phyloP scores from a whole-genome alignment of 2,329 filamentous ascomycete genomes.

The Tolypocladium endophyticum region DNA sequence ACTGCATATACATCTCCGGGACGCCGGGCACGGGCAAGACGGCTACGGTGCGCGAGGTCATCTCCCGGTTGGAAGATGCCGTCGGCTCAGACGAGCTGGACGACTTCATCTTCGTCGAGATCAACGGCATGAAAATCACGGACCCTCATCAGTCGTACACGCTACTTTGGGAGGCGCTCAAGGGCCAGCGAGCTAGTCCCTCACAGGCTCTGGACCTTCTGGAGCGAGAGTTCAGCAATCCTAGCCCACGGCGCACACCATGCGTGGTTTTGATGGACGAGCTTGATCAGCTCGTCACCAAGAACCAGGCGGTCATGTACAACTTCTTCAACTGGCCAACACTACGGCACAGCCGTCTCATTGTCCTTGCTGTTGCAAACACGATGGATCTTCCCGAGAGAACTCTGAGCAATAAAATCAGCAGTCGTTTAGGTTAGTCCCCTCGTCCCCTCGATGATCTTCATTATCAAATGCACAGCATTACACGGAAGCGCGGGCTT shows the following conservation, averaged over 20 bases:
- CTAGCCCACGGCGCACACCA: slow-evolving; percentile 80
- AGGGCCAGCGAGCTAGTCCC: slow-evolving; percentile 84
- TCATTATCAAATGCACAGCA: not conserved
- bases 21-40: slow-evolving; percentile 97
- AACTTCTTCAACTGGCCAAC: slow-evolving; percentile 99
- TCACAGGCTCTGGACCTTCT: slow-evolving; percentile 84
- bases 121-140: slow-evolving; percentile 99
- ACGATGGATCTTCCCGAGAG: slow-evolving; percentile 97
- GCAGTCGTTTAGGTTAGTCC: slow-evolving; percentile 60
- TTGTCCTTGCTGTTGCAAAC: slow-evolving; percentile 94
- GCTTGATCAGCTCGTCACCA: slow-evolving; percentile 92
- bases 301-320: slow-evolving; percentile 99
- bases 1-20: slow-evolving; percentile 98
- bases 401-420: slow-evolving; percentile 97
- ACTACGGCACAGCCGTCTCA: slow-evolving; percentile 79
- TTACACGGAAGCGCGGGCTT: not conserved
- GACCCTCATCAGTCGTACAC: slow-evolving; percentile 96
- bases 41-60: slow-evolving; percentile 90
- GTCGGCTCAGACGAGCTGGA: slow-evolving; percentile 87
- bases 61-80: slow-evolving; percentile 77
- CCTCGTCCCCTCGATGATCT: not conserved
- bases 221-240: slow-evolving; percentile 85
- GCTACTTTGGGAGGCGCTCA: slow-evolving; percentile 89
- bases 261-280: slow-evolving; percentile 99
- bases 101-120: slow-evolving; percentile 98